Base-by-base conservation (phyloP, 2,329 filamentous ascomycete genomes). In the Zymoseptoria passerinii region DNA sequence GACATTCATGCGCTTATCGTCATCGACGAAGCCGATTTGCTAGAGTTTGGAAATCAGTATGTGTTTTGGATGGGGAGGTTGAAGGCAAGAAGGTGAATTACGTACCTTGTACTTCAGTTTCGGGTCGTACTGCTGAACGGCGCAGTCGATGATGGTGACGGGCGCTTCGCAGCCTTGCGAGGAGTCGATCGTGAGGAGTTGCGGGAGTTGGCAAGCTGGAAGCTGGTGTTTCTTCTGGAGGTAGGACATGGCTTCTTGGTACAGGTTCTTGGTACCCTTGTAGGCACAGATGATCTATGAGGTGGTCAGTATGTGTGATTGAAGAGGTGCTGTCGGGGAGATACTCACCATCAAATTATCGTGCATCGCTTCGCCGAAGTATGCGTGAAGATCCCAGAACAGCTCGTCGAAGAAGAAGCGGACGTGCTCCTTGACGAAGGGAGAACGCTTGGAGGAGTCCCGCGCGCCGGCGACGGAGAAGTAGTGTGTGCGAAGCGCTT, bases 341-440 rank as follows among this genome's bases (percentile, higher is more conserved):
- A n/a, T n/a, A 9, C 35, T 40, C 4, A 40, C 35, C 59, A 57
- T 59, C 10, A 61, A 28, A 1, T 57, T 35, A 13, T 59, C 52
- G n/a, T 27, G 13, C 48, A 58, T 53, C 8, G 28, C 50, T 28
- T 50, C 48, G 48, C 54, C 51, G 20, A 56, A 61, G 51, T 59
- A 59, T 10, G 49, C 54, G 5, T 20, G 51, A 5, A 61, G 52
- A 16, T 29, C 18, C 48, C 50, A 54, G 27, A 54, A 61, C 7
- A 56, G 28, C 7, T 48, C 9, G 48, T 62, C 54, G 56, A 64
- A 66, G 58, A 66, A 64, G 35, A 58, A 53, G 23, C 59, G 48
- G 6, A 61, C 54, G 53, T 66, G 62, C 50, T 62, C 60, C 8
- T 55, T 48, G 8, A 64, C 64, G 18, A 61, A 55, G 0, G 62